Evolutionary conservation across 2,329 filamentous ascomycete species (phyloP), one percentile per base, ranked within the genome.

Genomic region (Cyclaneusma minus): DNA sequence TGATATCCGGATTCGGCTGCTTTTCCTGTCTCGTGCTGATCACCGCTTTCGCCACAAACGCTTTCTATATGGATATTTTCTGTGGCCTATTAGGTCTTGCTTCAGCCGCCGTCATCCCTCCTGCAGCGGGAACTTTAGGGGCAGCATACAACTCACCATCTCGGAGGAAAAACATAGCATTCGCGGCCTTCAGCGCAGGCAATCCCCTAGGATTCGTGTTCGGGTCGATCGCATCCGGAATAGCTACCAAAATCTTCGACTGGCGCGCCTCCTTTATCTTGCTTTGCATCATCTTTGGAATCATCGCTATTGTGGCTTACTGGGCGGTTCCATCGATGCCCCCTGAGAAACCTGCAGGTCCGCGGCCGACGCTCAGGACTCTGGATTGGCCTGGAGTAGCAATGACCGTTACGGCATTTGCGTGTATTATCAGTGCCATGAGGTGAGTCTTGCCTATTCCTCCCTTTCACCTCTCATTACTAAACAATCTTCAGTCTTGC

Each of bases 221-320:
- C 10, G 57, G 57, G 3, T 56, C 64, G 19, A 64, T 80, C 3
- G 56, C 73, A 3, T 66, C 65, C 6, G 74, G 74, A 1, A 50
- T 79, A 7, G 68, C 67, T 0, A 64, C 68, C 0, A 57, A 65
- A 28, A 41, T 76, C 2, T 67, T 68, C 33, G 64, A 57, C 30
- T 80, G 74, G 74, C 56, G 73, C 21, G 67, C 71, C 0, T 56
- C 60, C 0, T 78, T 72, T 40, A 68, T 64, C 44, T 47, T 74
- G 8, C 51, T 79, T 10, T 56, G 68, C 2, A 68, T 79, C 27
- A 61, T 78, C 16, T 79, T 74, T 50, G 56, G 64, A 2, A 42
- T 68, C 8, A 62, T 76, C 35, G 65, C 64, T 0, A 41, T 65
- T 2, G 45, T 69, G 10, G 69, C 68, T 0, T 38, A 65, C 14